These are phyloP conservation scores for Chlorella sorokiniana DNA, from an alignment of 139 green algal genomes.

Conservation along the genomic window DNA sequence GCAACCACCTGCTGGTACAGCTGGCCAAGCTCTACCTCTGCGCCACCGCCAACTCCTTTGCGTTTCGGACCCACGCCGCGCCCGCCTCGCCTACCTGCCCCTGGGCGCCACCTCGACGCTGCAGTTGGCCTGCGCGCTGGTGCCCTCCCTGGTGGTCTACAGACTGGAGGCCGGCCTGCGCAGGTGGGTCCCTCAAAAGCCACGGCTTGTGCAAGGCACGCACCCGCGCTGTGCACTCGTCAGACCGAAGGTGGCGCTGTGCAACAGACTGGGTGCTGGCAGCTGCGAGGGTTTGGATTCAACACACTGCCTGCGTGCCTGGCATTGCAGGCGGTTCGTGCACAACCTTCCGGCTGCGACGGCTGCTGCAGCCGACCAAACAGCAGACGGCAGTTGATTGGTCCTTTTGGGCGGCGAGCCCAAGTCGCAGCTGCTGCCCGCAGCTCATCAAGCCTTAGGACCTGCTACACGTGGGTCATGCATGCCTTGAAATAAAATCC, in stretches of 20 bases:
- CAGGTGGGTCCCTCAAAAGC: background rate
- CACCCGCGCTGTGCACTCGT: background rate
- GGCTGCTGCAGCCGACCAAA: too few relatives aligned
- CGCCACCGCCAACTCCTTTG: background rate
- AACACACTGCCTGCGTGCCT: too few relatives aligned
- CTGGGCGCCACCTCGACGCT: background rate
- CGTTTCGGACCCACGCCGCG: background rate
- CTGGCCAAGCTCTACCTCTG: constrained; percentile 29
- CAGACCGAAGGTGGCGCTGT: background rate
- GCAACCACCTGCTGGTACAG: constrained; percentile 29
- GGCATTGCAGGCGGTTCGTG: too few relatives aligned
- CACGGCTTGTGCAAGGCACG: background rate
- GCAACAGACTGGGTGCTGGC: too few relatives aligned
- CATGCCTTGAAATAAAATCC: too few relatives aligned
- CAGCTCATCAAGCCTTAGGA: too few relatives aligned
- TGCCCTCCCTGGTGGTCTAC: constrained; percentile 13
- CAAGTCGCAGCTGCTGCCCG: too few relatives aligned
- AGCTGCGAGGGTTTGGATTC: too few relatives aligned
- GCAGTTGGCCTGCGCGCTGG: background rate
- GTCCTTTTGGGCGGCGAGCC: too few relatives aligned
- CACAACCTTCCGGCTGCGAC: too few relatives aligned
- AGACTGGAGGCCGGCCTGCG: constrained; percentile 6
- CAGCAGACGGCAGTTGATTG: too few relatives aligned
- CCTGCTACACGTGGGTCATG: too few relatives aligned
- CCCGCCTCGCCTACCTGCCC: background rate